These are phyloP conservation scores for Tremella fuciformis DNA, from an alignment of 768 basidiomycete genomes.

Conservation along the genomic window DNA sequence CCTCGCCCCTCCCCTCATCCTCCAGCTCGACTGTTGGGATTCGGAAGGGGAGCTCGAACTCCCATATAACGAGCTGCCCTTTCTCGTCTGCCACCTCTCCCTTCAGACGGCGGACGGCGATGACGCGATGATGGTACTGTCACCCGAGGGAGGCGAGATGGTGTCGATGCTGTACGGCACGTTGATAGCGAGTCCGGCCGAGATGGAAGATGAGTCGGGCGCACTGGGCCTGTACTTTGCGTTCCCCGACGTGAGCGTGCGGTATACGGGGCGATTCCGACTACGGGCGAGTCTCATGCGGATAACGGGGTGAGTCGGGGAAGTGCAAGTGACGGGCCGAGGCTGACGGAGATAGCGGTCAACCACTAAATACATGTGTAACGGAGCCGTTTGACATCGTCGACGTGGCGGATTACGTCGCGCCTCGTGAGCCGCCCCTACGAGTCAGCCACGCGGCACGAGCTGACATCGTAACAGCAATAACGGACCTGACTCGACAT, in stretches of 20 bases:
- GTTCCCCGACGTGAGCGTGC: conserved; percentile 85
- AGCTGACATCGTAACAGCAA: conserved; percentile 15
- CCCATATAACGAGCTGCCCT: conserved; percentile 84
- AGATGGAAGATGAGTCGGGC: conserved; percentile 75
- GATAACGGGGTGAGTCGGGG: conserved; percentile 65
- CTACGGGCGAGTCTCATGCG: conserved; percentile 70
- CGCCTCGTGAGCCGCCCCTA: conserved; percentile 63
- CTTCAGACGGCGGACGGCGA: conserved; percentile 68
- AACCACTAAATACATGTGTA: conserved; percentile 66
- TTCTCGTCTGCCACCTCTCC: conserved; percentile 78
- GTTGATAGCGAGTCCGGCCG: conserved; percentile 75
- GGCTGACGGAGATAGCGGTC: conserved; percentile 55
- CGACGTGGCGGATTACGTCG: conserved; percentile 68
- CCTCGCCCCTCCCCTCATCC: conserved; percentile 77
- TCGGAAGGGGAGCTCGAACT: conserved; percentile 66
- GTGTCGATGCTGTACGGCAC: conserved; percentile 72
- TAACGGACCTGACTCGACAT: conserved; percentile 60
- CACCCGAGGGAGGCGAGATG: conserved; percentile 48
- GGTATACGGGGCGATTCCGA: conserved; percentile 71
- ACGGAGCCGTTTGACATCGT: conserved; percentile 78
- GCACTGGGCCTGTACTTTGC: conserved; percentile 79
- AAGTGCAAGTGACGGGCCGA: not conserved
- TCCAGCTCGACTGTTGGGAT: conserved; percentile 72
- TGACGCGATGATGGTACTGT: conserved; percentile 31
- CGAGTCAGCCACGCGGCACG: conserved; percentile 11